Conservation (phyloP, 2,329 filamentous ascomycete genomes). For the Verticillium nonalfalfae region DNA sequence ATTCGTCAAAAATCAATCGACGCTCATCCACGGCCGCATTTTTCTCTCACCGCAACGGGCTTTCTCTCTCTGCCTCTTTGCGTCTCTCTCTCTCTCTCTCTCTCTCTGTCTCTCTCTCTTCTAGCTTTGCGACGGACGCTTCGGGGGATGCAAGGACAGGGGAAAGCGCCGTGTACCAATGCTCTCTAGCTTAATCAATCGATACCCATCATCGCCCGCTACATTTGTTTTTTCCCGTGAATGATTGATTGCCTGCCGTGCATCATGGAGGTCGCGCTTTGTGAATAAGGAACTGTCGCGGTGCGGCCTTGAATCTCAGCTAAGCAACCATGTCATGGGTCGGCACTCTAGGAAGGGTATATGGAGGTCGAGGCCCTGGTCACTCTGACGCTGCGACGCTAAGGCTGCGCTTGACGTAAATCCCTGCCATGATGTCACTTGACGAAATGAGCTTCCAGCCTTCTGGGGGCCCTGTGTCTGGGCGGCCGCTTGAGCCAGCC, state of each 20-base stretch:
- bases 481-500: too few species aligned
- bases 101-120: neutral
- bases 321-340: neutral
- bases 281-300: neutral
- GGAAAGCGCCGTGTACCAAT: conserved; percentile 1
- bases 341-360: too few species aligned
- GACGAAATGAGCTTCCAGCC: neutral
- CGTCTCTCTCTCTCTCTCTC: too few species aligned
- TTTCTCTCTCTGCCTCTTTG: neutral
- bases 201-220: conserved; percentile 3
- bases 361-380: too few species aligned
- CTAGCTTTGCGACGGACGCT: neutral
- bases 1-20: neutral
- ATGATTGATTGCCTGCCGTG: neutral
- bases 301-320: neutral
- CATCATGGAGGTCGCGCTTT: neutral
- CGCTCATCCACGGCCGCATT: neutral
- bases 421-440: neutral
- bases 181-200: conserved; percentile 4
- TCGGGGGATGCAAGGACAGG: neutral
- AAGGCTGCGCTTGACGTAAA: neutral
- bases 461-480: neutral
- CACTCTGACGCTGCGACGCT: neutral
- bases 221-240: neutral
- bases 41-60: neutral